phyloP scores from a whole-genome alignment of 139 green algal species.

The Nannochloris sp. region DNA sequence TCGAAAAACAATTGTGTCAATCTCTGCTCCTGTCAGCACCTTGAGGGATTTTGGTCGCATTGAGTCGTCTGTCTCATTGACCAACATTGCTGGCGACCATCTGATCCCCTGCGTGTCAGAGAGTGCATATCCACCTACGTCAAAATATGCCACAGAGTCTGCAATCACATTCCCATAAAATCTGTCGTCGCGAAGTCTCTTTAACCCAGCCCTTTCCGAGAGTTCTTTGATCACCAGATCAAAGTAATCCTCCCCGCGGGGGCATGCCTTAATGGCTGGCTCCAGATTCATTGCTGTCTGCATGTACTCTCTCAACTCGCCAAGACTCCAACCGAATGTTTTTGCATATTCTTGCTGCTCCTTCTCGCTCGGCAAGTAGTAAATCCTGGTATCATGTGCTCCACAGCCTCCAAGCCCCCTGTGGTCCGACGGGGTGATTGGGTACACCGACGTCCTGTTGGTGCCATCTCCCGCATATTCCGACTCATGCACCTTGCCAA shows the following conservation, averaged over 20 bases:
- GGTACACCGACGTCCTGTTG: background rate
- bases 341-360: background rate
- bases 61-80: background rate
- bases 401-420: background rate
- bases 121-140: background rate
- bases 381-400: background rate
- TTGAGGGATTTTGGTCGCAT: background rate
- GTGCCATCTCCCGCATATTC: background rate
- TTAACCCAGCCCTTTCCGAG: background rate
- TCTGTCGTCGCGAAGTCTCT: background rate
- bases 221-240: background rate
- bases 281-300: slow-evolving; percentile 5
- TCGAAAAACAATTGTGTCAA: background rate
- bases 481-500: background rate
- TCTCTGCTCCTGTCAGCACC: background rate
- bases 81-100: background rate
- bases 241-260: background rate
- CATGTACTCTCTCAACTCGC: background rate
- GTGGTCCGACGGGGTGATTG: slow-evolving; percentile 1
- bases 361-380: background rate
- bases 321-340: background rate
- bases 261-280: background rate
- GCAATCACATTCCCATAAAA: background rate
- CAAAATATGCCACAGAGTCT: background rate
- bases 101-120: background rate